Percentiles rank a stretch among this genome's conserved stretches.
Evolutionary conservation across 164 flowering plant species (phyloP).

Genomic region (Vitis rotundifolia): DNA sequence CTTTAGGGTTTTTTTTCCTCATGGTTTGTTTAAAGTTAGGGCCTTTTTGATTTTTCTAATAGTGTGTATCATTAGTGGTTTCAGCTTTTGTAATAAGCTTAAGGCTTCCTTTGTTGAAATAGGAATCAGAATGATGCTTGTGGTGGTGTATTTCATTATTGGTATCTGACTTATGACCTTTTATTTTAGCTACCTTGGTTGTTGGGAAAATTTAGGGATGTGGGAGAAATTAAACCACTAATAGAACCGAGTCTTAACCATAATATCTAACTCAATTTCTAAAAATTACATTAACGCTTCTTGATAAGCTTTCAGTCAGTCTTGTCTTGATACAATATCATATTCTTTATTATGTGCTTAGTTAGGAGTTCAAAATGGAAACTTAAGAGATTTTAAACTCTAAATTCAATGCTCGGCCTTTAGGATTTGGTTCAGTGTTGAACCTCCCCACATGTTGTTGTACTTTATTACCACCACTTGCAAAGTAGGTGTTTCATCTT

Average conservation of each 20-base stretch:
- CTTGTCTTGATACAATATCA: conserved; percentile 33
- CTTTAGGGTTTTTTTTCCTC: too few species aligned
- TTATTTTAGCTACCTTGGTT: too few species aligned
- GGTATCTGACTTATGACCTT: too few species aligned
- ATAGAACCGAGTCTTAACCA: neutral
- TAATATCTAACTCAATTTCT: conserved; percentile 10
- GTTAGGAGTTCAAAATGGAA: conserved; percentile 36
- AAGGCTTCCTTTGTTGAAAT: too few species aligned
- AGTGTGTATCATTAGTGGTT: too few species aligned
- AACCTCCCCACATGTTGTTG: conserved; percentile 19
- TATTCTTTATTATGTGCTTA: conserved; percentile 32
- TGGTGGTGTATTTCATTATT: too few species aligned
- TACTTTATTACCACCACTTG: conserved; percentile 4
- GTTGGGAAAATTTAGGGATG: too few species aligned
- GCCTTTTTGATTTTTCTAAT: too few species aligned
- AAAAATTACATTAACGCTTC: conserved; percentile 3
- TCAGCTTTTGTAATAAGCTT: too few species aligned
- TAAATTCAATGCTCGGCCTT: conserved; percentile 18
- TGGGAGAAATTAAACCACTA: too few species aligned
- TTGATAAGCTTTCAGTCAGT: conserved; percentile 20
- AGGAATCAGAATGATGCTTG: too few species aligned
- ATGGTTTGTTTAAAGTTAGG: too few species aligned
- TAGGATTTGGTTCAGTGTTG: conserved; percentile 26
- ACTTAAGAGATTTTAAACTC: conserved; percentile 37
- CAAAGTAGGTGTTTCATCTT: conserved; percentile 6